Evolutionary conservation across 257 asterid species (phyloP).

Genomic region (Vinca minor): DNA sequence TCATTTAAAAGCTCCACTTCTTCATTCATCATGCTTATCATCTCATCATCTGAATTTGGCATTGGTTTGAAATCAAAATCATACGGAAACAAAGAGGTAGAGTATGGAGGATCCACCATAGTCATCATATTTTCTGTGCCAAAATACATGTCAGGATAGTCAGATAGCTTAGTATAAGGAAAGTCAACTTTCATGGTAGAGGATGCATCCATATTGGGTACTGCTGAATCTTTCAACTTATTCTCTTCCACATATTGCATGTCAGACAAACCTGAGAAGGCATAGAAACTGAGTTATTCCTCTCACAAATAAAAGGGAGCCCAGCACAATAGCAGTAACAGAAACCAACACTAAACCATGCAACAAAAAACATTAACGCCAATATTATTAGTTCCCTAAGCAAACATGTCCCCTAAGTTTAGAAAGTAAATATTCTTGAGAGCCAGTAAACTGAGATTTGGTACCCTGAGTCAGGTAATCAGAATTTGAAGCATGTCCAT

Average conservation of each 20-base stretch:
- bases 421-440: conserved; percentile 15
- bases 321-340: conserved; percentile 1
- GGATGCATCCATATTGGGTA: conserved; percentile 25
- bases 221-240: conserved; percentile 19
- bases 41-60: conserved; percentile 17
- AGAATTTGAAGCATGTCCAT: conserved; percentile 26
- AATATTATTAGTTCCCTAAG: conserved; percentile 14
- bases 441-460: conserved; percentile 21
- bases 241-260: conserved; percentile 24
- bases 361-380: neutral
- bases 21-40: conserved; percentile 20
- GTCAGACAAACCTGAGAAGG: conserved; percentile 29
- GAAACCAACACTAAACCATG: neutral
- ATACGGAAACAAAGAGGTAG: conserved; percentile 16
- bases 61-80: conserved; percentile 23
- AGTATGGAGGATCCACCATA: conserved; percentile 19
- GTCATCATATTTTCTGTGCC: conserved; percentile 10
- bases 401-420: conserved; percentile 27
- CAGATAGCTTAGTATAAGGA: conserved; percentile 23
- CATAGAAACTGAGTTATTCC: conserved; percentile 13
- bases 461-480: conserved; percentile 19
- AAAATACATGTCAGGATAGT: conserved; percentile 20
- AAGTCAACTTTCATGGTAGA: conserved; percentile 26
- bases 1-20: conserved; percentile 15
- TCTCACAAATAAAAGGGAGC: conserved; percentile 6